These are phyloP conservation scores for Piper longum DNA, from an alignment of 164 flowering plant species.

Conservation along the genomic window DNA sequence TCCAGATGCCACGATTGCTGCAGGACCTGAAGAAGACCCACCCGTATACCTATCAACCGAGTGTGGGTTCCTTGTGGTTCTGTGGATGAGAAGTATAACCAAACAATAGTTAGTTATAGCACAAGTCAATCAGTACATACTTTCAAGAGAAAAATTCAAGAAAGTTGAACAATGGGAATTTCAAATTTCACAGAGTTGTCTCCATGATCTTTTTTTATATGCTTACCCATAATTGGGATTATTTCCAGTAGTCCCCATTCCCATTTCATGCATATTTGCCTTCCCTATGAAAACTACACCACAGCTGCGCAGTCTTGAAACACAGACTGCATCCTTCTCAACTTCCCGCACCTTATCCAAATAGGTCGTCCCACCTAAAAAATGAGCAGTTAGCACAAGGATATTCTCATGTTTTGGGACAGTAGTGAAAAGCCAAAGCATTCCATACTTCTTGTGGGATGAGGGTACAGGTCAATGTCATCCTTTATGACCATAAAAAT, in stretches of 20 bases:
- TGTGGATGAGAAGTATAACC: conserved; percentile 9
- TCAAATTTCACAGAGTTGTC: too few relatives aligned
- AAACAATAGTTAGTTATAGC: neutral
- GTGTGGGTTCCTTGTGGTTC: conserved; percentile 91
- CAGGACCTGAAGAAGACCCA: conserved; percentile 97
- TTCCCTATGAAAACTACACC: conserved; percentile 85
- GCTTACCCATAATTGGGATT: conserved; percentile 83
- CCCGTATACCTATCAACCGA: conserved; percentile 80
- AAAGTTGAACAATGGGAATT: too few relatives aligned
- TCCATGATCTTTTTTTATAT: too few relatives aligned
- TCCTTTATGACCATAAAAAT: conserved; percentile 89
- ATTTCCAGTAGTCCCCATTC: conserved; percentile 90
- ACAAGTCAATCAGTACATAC: neutral
- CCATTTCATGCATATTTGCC: conserved; percentile 97
- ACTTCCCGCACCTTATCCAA: conserved; percentile 58
- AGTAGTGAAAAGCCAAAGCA: conserved; percentile 49
- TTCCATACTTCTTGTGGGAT: conserved; percentile 53
- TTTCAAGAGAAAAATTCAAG: neutral
- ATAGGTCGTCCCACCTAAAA: conserved; percentile 79
- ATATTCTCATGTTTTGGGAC: conserved; percentile 40
- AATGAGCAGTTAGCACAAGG: conserved; percentile 4
- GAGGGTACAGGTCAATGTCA: conserved; percentile 80
- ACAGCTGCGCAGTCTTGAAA: conserved; percentile 72
- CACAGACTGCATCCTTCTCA: conserved; percentile 59
- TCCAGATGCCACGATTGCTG: conserved; percentile 90